Conservation (phyloP, 345 rosid species). For the Populus pruinosa region DNA sequence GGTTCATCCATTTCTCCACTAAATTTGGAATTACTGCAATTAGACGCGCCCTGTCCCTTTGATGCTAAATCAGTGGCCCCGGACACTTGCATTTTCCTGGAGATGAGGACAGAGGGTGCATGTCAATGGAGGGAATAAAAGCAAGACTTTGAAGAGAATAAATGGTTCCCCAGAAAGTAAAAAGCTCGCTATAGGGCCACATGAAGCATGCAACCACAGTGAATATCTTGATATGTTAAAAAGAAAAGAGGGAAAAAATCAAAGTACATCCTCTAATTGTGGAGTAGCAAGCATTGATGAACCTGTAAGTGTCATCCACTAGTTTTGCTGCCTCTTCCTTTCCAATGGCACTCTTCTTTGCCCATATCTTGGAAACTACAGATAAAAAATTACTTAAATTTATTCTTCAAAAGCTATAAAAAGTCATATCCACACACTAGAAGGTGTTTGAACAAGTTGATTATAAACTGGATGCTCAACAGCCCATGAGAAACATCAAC, state of each 20-base stretch:
- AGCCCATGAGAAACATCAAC: not conserved
- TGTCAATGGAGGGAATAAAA: slow-evolving; percentile 13
- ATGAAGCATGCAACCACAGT: not conserved
- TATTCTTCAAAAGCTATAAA: not conserved
- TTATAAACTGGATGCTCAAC: not conserved
- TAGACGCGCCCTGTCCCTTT: slow-evolving; percentile 63
- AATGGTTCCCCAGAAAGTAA: not conserved
- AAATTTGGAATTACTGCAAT: slow-evolving; percentile 55
- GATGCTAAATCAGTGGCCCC: slow-evolving; percentile 88
- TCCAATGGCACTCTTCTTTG: slow-evolving; percentile 61
- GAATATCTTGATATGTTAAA: not conserved
- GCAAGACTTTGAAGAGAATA: not conserved
- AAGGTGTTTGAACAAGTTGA: not conserved
- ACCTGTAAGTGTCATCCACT: slow-evolving; percentile 93
- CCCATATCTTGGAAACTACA: slow-evolving; percentile 66
- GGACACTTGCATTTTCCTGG: slow-evolving; percentile 88
- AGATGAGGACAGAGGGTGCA: slow-evolving; percentile 18
- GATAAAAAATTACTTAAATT: not conserved
- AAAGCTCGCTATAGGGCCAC: not conserved
- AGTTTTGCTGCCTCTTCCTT: slow-evolving; percentile 89
- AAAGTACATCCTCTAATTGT: not conserved
- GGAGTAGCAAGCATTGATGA: not conserved
- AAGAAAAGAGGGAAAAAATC: not conserved
- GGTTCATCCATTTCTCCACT: slow-evolving; percentile 66
- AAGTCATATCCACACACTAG: not conserved